Evolutionary conservation across 163 green algal genomes (phyloP).

Genomic region (Chlorella variabilis): DNA sequence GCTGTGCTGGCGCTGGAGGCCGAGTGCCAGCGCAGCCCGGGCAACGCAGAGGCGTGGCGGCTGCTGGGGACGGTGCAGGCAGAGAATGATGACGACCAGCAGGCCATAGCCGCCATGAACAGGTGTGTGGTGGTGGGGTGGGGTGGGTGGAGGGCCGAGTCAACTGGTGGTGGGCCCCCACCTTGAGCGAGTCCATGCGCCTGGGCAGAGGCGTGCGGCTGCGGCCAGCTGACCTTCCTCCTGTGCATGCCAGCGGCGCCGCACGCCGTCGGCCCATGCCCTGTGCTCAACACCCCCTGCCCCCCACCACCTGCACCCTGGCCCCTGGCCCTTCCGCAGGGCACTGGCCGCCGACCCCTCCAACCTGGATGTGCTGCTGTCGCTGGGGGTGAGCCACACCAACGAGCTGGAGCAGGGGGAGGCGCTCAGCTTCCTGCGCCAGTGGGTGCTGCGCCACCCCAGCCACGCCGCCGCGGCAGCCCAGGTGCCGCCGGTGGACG

Average conservation of each 20-base stretch:
- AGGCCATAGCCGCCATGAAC: slow-evolving; percentile 95
- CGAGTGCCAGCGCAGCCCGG: slow-evolving; percentile 69
- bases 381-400: slow-evolving; percentile 94
- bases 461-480: slow-evolving; percentile 43
- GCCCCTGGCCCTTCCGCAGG: slow-evolving; percentile 15
- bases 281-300: no score
- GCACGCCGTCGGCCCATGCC: no score
- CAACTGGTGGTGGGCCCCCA: no score
- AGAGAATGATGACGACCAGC: slow-evolving; percentile 98
- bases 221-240: no score
- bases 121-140: slow-evolving; percentile 10
- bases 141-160: neutral
- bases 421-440: slow-evolving; percentile 60
- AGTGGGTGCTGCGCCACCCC: slow-evolving; percentile 78
- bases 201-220: no score
- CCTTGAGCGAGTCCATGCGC: no score
- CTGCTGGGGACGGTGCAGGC: slow-evolving; percentile 96
- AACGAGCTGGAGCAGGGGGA: slow-evolving; percentile 94
- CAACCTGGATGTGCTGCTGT: slow-evolving; percentile 90
- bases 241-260: no score
- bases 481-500: slow-evolving; percentile 44
- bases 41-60: slow-evolving; percentile 90
- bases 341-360: slow-evolving; percentile 72
- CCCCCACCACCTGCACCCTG: no score
- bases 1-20: slow-evolving; percentile 96